Conservation (phyloP, 768 basidiomycete genomes). For the Termitomyces sp. region DNA sequence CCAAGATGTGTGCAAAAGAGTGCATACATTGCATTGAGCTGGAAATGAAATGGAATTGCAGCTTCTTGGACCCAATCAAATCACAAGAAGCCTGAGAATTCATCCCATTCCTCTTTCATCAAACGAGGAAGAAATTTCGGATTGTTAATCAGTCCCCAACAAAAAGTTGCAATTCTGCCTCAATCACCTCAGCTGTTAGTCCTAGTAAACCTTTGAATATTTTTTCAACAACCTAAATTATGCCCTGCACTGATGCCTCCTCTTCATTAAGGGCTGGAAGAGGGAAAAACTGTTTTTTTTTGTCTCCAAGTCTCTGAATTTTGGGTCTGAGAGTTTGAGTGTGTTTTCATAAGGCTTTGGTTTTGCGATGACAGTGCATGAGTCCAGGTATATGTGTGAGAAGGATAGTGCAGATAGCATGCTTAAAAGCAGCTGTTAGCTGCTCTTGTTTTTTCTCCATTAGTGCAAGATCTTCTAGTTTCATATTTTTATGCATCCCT, state of each 20-base stretch:
- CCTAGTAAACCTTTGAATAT: slow-evolving; percentile 9
- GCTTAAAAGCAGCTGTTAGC: slow-evolving; percentile 6
- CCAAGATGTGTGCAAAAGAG: slow-evolving; percentile 13
- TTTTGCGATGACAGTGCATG: not conserved
- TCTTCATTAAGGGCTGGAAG: slow-evolving; percentile 13
- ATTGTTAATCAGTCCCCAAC: slow-evolving; percentile 17
- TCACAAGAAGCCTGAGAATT: slow-evolving; percentile 1
- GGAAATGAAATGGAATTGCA: slow-evolving; percentile 18
- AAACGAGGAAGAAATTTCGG: slow-evolving; percentile 13
- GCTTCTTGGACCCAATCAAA: slow-evolving; percentile 17
- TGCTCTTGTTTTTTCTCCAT: not conserved
- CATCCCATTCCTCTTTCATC: slow-evolving; percentile 9
- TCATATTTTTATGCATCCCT: not conserved
- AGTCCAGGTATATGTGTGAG: not conserved
- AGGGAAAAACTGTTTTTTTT: slow-evolving; percentile 15
- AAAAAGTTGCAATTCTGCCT: slow-evolving; percentile 7
- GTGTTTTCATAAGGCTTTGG: not conserved
- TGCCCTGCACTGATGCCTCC: slow-evolving; percentile 13
- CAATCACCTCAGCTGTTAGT: slow-evolving; percentile 8
- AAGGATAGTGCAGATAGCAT: slow-evolving; percentile 12
- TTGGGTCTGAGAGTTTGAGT: not conserved
- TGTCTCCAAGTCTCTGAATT: slow-evolving; percentile 2
- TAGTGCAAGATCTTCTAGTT: not conserved
- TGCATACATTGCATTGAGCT: slow-evolving; percentile 15
- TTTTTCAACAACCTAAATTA: slow-evolving; percentile 12